Evolutionary conservation across 208 protist genomes (phyloP).

Genomic region (Crithidia thermophila): DNA sequence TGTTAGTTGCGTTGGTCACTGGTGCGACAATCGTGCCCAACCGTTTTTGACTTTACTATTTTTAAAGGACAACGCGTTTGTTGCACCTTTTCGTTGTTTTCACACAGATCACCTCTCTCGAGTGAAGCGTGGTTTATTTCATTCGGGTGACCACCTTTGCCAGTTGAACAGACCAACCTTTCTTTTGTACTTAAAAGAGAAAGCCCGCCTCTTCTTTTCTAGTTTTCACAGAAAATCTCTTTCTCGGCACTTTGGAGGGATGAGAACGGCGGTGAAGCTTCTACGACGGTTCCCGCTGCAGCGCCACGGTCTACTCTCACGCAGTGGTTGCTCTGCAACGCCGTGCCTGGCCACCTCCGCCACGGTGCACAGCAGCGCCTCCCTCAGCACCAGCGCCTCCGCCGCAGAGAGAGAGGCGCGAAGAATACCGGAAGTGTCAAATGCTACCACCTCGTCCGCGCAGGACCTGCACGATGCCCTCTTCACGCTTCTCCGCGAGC

Average conservation of each 20-base stretch:
- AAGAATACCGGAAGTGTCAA: too few species aligned
- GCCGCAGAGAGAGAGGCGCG: background rate
- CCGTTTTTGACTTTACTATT: too few species aligned
- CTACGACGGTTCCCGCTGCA: conserved; percentile 1
- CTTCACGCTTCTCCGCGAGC: conserved; percentile 35
- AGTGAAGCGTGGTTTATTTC: too few species aligned
- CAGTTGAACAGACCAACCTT: too few species aligned
- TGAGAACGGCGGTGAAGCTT: background rate
- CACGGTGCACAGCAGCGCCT: background rate
- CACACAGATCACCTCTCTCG: too few species aligned
- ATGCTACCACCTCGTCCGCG: background rate
- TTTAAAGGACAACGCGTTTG: too few species aligned
- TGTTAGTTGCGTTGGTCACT: too few species aligned
- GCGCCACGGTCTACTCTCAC: background rate
- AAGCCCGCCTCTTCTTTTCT: conserved; percentile 1
- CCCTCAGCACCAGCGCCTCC: background rate
- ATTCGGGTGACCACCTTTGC: too few species aligned
- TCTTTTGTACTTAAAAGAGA: too few species aligned
- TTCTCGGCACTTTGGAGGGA: background rate
- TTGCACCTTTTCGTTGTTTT: too few species aligned
- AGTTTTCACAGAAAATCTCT: background rate
- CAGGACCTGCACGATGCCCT: conserved; percentile 27
- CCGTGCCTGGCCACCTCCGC: too few species aligned
- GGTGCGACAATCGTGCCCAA: too few species aligned
- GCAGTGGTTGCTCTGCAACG: background rate